Percentiles rank a stretch among this genome's conserved stretches.
Evolutionary conservation across 2,329 filamentous ascomycete genomes (phyloP).

Genomic region (Thelonectria olida): DNA sequence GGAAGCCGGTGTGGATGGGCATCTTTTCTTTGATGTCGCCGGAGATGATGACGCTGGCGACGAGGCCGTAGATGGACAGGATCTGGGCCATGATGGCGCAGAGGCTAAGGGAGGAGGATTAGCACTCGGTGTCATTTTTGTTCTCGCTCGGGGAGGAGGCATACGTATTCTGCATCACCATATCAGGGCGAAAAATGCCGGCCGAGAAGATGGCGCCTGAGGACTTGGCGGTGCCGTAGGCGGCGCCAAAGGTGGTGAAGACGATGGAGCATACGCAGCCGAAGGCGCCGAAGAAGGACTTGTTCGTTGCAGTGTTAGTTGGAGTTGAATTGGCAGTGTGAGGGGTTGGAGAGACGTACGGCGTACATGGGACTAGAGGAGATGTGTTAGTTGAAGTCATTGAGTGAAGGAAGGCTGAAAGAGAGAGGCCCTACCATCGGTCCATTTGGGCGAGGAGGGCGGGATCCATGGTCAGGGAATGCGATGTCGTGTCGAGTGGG

Average conservation of each 20-base stretch:
- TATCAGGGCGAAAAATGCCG: constrained; percentile 55
- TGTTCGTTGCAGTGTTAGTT: background rate
- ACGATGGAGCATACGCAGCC: constrained; percentile 57
- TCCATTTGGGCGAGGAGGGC: constrained; percentile 45
- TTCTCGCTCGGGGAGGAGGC: background rate
- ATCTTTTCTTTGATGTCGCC: constrained; percentile 51
- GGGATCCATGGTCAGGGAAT: constrained; percentile 41
- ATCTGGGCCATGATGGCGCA: constrained; percentile 59
- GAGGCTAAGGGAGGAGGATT: constrained; percentile 36
- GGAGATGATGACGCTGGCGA: constrained; percentile 56
- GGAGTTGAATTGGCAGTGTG: too few relatives aligned
- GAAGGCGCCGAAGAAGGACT: constrained; percentile 55
- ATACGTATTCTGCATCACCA: constrained; percentile 54
- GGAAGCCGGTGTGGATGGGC: constrained; percentile 53
- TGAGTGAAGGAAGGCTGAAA: background rate
- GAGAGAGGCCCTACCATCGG: constrained; percentile 44
- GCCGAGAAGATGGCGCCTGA: constrained; percentile 54
- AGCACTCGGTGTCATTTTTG: constrained; percentile 1
- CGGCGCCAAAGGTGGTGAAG: constrained; percentile 60
- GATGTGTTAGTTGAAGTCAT: constrained; percentile 5
- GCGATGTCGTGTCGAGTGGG: background rate
- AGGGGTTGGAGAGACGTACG: constrained; percentile 43
- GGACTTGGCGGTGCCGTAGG: constrained; percentile 56
- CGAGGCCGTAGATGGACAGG: constrained; percentile 57
- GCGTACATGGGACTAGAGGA: constrained; percentile 53